A percentile compares a stretch with the other conserved stretches of the same genome.
These are phyloP conservation scores for Ceriops tagal DNA, from an alignment of 345 rosid species.

Conservation along the genomic window DNA sequence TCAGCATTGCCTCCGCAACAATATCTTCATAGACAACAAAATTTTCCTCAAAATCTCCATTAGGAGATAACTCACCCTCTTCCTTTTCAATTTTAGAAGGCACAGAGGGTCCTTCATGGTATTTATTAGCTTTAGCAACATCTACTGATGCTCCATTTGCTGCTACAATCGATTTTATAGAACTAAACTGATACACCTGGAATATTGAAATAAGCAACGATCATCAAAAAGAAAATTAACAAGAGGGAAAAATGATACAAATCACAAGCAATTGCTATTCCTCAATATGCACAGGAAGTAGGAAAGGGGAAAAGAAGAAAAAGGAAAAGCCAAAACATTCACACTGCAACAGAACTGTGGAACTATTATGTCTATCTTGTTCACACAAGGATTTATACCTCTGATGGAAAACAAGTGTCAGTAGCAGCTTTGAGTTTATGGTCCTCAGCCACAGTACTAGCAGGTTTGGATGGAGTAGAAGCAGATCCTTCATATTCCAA, in stretches of 20 bases:
- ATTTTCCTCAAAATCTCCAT: constrained; percentile 67
- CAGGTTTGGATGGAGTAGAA: constrained; percentile 35
- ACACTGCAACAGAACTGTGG: background rate
- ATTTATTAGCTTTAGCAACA: constrained; percentile 30
- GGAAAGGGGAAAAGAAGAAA: background rate
- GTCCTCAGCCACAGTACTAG: constrained; percentile 32
- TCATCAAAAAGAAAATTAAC: background rate
- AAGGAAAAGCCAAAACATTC: background rate
- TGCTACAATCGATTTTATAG: constrained; percentile 30
- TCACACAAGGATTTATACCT: constrained; percentile 40
- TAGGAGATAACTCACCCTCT: constrained; percentile 97
- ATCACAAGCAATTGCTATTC: background rate
- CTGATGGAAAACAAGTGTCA: constrained; percentile 40
- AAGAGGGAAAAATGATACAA: background rate
- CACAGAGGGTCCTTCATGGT: constrained; percentile 43
- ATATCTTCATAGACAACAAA: constrained; percentile 54
- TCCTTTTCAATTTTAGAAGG: constrained; percentile 76
- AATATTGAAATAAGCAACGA: background rate
- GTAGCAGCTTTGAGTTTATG: constrained; percentile 28
- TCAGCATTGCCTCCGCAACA: constrained; percentile 37
- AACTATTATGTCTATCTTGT: too few relatives aligned
- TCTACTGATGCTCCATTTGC: constrained; percentile 27
- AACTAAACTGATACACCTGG: constrained; percentile 40
- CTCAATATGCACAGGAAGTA: background rate
- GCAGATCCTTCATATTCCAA: constrained; percentile 37